Conservation (phyloP, 1,284 basidiomycete genomes). For the Inonotus obliquus region DNA sequence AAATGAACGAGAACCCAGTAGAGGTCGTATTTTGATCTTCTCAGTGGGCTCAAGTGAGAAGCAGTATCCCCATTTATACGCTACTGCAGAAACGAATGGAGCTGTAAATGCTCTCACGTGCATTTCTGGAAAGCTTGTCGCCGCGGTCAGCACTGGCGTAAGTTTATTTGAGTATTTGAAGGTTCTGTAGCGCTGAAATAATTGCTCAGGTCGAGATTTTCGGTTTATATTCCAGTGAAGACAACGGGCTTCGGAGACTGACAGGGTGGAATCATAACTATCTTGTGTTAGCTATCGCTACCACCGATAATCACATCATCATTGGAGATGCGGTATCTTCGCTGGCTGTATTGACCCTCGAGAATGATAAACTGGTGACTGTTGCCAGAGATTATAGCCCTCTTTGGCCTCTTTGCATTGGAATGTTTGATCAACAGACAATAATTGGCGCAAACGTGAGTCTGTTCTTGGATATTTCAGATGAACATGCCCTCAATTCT, state of each 20-base stretch:
- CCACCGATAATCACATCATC: slow-evolving; percentile 47
- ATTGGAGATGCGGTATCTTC: slow-evolving; percentile 84
- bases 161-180: slow-evolving; percentile 25
- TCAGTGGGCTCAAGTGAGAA: slow-evolving; percentile 26
- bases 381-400: slow-evolving; percentile 77
- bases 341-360: slow-evolving; percentile 63
- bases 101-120: slow-evolving; percentile 57
- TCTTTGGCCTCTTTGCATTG: slow-evolving; percentile 63
- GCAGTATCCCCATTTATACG: slow-evolving; percentile 31
- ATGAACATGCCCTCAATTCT: neutral
- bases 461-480: neutral
- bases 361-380: slow-evolving; percentile 44
- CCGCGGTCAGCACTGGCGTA: slow-evolving; percentile 73
- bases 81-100: slow-evolving; percentile 43
- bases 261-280: slow-evolving; percentile 79
- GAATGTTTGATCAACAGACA: slow-evolving; percentile 46
- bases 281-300: slow-evolving; percentile 59
- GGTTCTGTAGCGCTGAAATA: neutral
- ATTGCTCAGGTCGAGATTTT: slow-evolving; percentile 43
- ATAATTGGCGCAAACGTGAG: slow-evolving; percentile 78
- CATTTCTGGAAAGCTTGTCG: slow-evolving; percentile 50
- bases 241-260: slow-evolving; percentile 38
- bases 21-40: slow-evolving; percentile 56
- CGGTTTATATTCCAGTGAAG: slow-evolving; percentile 32
- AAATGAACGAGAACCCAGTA: slow-evolving; percentile 52